A percentile compares a stretch with the other conserved stretches of the same genome.
Evolutionary conservation across 805 yeast species (phyloP).

Genomic region (Lipomyces oligophaga): DNA sequence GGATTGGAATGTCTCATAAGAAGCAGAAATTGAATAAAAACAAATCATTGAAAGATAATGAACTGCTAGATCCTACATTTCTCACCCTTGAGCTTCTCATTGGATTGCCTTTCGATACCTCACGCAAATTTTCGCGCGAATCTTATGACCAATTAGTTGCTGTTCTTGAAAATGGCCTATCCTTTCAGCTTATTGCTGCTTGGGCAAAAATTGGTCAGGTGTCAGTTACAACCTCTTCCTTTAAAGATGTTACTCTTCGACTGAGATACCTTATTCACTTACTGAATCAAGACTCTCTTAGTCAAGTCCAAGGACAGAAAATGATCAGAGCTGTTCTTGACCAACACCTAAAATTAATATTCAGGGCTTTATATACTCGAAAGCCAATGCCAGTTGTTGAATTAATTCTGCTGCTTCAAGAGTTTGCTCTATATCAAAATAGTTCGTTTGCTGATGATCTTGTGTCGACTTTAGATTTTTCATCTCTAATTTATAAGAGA

Average conservation of each 20-base stretch:
- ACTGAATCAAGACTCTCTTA: background rate
- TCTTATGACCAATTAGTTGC: background rate
- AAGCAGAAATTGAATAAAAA: too few relatives aligned
- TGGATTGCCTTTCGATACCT: background rate
- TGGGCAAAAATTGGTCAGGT: slow-evolving; percentile 19
- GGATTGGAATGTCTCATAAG: too few relatives aligned
- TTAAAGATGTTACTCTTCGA: slow-evolving; percentile 6
- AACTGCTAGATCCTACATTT: slow-evolving; percentile 6
- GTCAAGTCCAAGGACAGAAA: background rate
- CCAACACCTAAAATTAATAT: slow-evolving; percentile 58
- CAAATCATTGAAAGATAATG: too few relatives aligned
- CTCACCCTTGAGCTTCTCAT: slow-evolving; percentile 2
- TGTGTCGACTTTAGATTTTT: slow-evolving; percentile 63
- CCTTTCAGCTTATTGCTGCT: slow-evolving; percentile 12
- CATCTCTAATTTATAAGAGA: slow-evolving; percentile 58
- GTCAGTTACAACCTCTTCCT: slow-evolving; percentile 11
- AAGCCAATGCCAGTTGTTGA: slow-evolving; percentile 62
- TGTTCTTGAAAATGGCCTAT: slow-evolving; percentile 14
- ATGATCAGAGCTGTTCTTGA: slow-evolving; percentile 53
- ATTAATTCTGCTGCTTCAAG: slow-evolving; percentile 52
- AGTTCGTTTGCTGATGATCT: slow-evolving; percentile 56
- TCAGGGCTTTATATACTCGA: slow-evolving; percentile 58
- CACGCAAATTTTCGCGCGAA: background rate
- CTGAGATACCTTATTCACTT: slow-evolving; percentile 2
- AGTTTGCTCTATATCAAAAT: slow-evolving; percentile 48